A percentile compares a stretch with the other conserved stretches of the same genome.
Conservation (phyloP, 805 yeast genomes). For the Candida nemodendra region DNA sequence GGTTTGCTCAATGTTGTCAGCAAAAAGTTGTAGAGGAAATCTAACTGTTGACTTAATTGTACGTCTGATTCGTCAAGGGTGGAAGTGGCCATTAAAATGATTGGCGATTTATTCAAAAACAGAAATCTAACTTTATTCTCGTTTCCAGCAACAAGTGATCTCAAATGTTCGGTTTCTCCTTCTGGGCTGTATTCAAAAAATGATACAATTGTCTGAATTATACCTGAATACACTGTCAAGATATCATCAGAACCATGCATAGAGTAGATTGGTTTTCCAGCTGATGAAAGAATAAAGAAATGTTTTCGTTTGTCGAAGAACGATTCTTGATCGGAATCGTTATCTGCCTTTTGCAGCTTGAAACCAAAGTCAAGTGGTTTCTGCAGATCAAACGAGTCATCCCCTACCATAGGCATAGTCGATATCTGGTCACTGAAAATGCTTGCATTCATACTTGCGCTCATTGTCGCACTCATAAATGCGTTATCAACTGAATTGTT, state of each 20-base stretch:
- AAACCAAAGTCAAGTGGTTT: slow-evolving; percentile 23
- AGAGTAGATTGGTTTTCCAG: slow-evolving; percentile 88
- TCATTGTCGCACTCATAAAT: slow-evolving; percentile 9
- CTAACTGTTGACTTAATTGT: slow-evolving; percentile 62
- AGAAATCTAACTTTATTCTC: slow-evolving; percentile 48
- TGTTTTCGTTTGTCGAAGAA: slow-evolving; percentile 53
- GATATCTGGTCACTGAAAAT: slow-evolving; percentile 20
- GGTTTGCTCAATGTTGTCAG: slow-evolving; percentile 83
- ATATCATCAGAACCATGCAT: slow-evolving; percentile 69
- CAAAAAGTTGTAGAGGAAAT: slow-evolving; percentile 70
- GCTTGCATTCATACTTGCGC: slow-evolving; percentile 24
- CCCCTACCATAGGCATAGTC: slow-evolving; percentile 10
- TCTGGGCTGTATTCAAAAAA: slow-evolving; percentile 52
- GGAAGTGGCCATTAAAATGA: slow-evolving; percentile 70
- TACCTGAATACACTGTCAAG: slow-evolving; percentile 70
- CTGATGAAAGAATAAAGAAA: slow-evolving; percentile 73
- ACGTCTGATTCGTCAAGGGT: slow-evolving; percentile 50
- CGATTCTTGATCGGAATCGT: slow-evolving; percentile 23
- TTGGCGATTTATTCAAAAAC: slow-evolving; percentile 62
- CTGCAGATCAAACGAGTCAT: slow-evolving; percentile 3
- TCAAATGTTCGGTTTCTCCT: slow-evolving; percentile 37
- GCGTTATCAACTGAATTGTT: slow-evolving; percentile 9
- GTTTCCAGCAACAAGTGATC: slow-evolving; percentile 49
- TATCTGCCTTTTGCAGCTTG: slow-evolving; percentile 27
- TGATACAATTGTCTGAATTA: slow-evolving; percentile 75